A percentile compares a stretch with the other conserved stretches of the same genome.
Conservation (phyloP, 2,329 filamentous ascomycete genomes). For the Hypoxylon sp. region DNA sequence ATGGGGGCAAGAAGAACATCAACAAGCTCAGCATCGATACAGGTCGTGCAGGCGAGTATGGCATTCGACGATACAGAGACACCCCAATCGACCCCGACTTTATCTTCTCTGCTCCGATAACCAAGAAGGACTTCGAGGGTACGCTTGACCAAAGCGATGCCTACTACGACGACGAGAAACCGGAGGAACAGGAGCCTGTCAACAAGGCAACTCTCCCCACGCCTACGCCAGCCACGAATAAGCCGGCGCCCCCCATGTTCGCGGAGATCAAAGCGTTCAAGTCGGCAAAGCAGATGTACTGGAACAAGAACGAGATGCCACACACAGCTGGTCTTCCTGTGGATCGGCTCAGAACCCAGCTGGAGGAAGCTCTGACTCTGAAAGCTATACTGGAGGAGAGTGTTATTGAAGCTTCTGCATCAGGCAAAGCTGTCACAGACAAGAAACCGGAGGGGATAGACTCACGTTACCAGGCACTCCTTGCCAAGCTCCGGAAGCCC, state of each 20-base stretch:
- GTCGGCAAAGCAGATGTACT: not conserved
- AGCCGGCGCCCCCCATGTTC: constrained; percentile 19
- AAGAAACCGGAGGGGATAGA: no score
- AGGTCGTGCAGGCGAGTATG: constrained; percentile 18
- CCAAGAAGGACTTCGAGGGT: constrained; percentile 36
- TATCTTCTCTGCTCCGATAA: constrained; percentile 43
- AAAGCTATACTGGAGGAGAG: not conserved
- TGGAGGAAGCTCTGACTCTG: not conserved
- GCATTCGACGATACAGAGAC: constrained; percentile 33
- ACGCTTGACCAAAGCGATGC: constrained; percentile 21
- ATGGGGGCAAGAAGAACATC: constrained; percentile 6
- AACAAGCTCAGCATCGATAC: constrained; percentile 31
- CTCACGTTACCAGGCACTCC: constrained; percentile 32
- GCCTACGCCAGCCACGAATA: not conserved
- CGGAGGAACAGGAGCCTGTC: not conserved
- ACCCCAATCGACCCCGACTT: constrained; percentile 38
- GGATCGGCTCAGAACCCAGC: constrained; percentile 29
- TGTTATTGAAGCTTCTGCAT: not conserved
- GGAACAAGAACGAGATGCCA: not conserved
- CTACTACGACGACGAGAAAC: not conserved
- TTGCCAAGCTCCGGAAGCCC: constrained; percentile 37
- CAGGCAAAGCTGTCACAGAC: no score
- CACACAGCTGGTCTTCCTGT: constrained; percentile 38
- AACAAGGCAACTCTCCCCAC: not conserved
- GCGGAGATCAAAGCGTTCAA: constrained; percentile 18